Base-by-base conservation (phyloP, 495 filamentous ascomycete genomes). In the Saxispiralis lemnorum region DNA sequence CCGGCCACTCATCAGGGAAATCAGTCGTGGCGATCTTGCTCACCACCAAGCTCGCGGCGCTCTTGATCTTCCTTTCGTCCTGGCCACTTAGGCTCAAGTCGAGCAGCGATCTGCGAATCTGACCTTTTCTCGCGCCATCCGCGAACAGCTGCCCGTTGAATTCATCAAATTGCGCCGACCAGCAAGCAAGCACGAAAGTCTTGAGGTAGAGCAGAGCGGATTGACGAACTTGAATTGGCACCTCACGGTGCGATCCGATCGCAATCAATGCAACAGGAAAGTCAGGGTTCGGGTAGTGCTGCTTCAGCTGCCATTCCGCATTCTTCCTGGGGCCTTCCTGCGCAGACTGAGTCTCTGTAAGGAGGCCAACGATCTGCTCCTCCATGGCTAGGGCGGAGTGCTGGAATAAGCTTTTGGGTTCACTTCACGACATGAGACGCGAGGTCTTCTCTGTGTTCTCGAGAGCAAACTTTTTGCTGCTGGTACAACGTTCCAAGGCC, bases 21-120 rank as follows among this genome's bases (percentile, higher is more conserved):
- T 97, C 89, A 54, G 75, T 73, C 45, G 76, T 79, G 41, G 92
- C 89, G 49, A 97, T 93, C 65, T 95, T 95, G 67, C 83, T 85
- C 41, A 95, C 83, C n/a, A 81, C 83, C 55, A 78, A 81, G 58
- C 88, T 88, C 19, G 89, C 83, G 6, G 80, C 78, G 17, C 72
- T 70, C 60, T 88, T 84, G 47, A 96, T 73, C 59, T 86, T 93
- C 50, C 84, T 72, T 54, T 93, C 80, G 5, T 78, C 76, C 39
- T 81, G 76, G 6, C 64, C 66, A 44, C 70, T 72, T n/a, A 86
- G 79, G 31, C 81, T 81, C 20, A 96, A 66, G 28, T 81, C 70
- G 14, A 97, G 66, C 34, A 95, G 59, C 17, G 65, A 62, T 19
- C 68, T 62, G 46, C 84, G 70, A 41, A 96, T 66, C 51, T 77